Percentiles rank a stretch among this genome's conserved stretches.
phyloP scores from a whole-genome alignment of 2,329 filamentous ascomycete genomes.

The Aspergillus tanneri region DNA sequence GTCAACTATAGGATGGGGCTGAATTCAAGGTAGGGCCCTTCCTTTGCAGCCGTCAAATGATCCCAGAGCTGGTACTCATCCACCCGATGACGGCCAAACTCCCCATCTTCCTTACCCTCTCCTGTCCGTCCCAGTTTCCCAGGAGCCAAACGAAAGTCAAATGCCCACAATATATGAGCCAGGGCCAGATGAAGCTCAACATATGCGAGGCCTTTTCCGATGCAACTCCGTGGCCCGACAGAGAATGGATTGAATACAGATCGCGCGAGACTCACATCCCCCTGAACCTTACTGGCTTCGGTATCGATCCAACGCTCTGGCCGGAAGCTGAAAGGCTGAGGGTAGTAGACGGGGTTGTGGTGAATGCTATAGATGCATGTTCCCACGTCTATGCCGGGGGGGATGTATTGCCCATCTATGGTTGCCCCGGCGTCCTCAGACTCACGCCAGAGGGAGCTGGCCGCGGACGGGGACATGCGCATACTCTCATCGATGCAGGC shows the following conservation, averaged over 20 bases:
- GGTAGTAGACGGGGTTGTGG: conserved; percentile 34
- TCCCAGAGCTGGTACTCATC: conserved; percentile 9
- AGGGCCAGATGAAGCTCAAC: conserved; percentile 25
- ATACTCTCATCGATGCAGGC: conserved; percentile 45
- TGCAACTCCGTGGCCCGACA: conserved; percentile 25
- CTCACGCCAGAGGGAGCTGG: conserved; percentile 29
- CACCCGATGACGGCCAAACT: neutral
- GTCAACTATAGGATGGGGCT: too few species aligned
- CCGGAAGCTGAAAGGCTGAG: conserved; percentile 28
- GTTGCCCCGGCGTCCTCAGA: conserved; percentile 28
- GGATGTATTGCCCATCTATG: conserved; percentile 35
- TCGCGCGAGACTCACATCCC: neutral
- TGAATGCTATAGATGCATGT: conserved; percentile 36
- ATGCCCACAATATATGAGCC: conserved; percentile 15
- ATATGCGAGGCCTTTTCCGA: conserved; percentile 28
- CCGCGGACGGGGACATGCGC: conserved; percentile 33
- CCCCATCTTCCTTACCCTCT: neutral
- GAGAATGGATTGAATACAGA: conserved; percentile 26
- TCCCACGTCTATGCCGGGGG: conserved; percentile 33
- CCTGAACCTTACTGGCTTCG: neutral
- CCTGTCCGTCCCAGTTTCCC: neutral
- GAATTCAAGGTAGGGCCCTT: conserved; percentile 2
- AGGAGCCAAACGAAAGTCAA: neutral
- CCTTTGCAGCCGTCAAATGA: conserved; percentile 9
- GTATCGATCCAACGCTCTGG: conserved; percentile 39